phyloP scores from a whole-genome alignment of 805 yeast genomes.

The Cyberlindnera saturnus region DNA sequence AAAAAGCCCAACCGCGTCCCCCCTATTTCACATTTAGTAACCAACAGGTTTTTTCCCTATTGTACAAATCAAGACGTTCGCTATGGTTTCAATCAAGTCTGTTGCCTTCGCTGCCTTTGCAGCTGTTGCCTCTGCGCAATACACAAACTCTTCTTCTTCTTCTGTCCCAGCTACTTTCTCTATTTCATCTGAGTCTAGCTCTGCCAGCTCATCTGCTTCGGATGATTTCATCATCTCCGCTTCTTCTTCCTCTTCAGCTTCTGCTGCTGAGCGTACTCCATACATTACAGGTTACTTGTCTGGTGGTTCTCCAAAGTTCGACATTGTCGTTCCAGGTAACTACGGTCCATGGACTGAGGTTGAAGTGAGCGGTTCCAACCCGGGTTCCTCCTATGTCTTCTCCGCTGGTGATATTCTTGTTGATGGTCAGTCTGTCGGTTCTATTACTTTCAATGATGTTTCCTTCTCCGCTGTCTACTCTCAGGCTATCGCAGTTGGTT shows the following conservation, averaged over 20 bases:
- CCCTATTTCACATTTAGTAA: neutral
- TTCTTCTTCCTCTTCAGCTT: conserved; percentile 15
- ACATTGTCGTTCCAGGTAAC: conserved; percentile 19
- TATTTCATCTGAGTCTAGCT: neutral
- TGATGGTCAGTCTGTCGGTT: conserved; percentile 9
- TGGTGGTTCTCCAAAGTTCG: conserved; percentile 23
- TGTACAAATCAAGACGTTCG: conserved; percentile 5
- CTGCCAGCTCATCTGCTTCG: conserved; percentile 9
- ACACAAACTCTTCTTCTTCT: conserved; percentile 9
- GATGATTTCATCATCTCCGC: conserved; percentile 16
- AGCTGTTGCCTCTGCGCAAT: conserved; percentile 15
- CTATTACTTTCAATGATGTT: conserved; percentile 6
- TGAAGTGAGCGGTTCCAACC: conserved; percentile 17
- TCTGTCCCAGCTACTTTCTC: neutral
- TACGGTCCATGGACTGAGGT: conserved; percentile 18
- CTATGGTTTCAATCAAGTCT: conserved; percentile 8
- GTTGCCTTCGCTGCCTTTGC: conserved; percentile 9
- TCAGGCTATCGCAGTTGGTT: conserved; percentile 6
- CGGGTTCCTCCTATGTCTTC: conserved; percentile 17
- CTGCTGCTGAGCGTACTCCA: conserved; percentile 14
- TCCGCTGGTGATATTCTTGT: conserved; percentile 11
- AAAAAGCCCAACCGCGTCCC: no score
- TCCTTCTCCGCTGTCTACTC: conserved; percentile 13
- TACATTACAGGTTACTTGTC: conserved; percentile 22
- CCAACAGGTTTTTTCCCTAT: neutral